These are phyloP conservation scores for Furculomyces boomerangus DNA, from an alignment of 371 early-diverging fungal genomes.

Conservation along the genomic window DNA sequence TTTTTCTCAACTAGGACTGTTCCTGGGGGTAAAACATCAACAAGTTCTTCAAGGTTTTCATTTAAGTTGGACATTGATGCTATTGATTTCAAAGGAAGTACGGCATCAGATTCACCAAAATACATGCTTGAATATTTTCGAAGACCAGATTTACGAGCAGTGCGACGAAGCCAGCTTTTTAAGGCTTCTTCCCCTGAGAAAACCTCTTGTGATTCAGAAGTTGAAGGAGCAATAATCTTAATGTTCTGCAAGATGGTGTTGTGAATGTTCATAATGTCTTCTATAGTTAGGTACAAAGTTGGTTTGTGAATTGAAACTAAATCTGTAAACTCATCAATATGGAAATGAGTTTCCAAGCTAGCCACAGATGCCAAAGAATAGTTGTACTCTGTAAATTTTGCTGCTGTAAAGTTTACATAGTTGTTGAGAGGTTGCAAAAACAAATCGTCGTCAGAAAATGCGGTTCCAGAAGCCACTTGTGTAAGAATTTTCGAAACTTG, in stretches of 20 bases:
- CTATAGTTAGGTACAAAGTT: constrained; percentile 68
- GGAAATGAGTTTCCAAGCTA: constrained; percentile 74
- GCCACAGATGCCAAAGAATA: constrained; percentile 54
- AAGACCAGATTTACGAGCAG: neutral
- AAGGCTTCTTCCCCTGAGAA: neutral
- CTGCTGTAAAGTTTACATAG: constrained; percentile 52
- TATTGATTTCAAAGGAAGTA: neutral
- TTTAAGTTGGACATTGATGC: constrained; percentile 3
- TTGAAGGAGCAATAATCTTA: constrained; percentile 27
- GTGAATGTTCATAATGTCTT: constrained; percentile 79
- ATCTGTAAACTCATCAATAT: constrained; percentile 77
- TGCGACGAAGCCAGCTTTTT: neutral
- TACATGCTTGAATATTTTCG: neutral
- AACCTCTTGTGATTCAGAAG: constrained; percentile 8
- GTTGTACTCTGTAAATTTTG: constrained; percentile 60
- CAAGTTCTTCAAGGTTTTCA: constrained; percentile 20
- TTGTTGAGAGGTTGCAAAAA: constrained; percentile 60
- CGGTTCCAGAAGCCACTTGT: constrained; percentile 67
- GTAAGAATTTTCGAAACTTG: constrained; percentile 89
- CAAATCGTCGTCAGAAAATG: constrained; percentile 49
- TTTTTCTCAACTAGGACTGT: constrained; percentile 23
- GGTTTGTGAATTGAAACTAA: constrained; percentile 68
- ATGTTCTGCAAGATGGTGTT: constrained; percentile 54
- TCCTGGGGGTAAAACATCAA: constrained; percentile 23
- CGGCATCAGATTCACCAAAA: neutral